These are phyloP conservation scores for Talaromyces verruculosus DNA, from an alignment of 2,329 filamentous ascomycete species.

Conservation along the genomic window DNA sequence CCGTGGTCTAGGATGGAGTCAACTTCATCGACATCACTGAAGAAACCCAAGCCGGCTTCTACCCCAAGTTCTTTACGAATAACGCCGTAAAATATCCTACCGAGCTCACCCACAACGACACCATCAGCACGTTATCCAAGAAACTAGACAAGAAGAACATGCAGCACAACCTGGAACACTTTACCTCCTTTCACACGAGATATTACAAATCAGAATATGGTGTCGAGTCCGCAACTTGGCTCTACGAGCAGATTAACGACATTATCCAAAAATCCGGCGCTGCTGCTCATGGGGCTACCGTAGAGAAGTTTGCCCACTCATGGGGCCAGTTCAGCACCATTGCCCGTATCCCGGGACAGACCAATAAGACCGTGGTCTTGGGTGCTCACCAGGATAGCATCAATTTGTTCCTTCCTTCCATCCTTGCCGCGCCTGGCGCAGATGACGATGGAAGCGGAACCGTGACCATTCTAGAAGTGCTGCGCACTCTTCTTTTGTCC, in stretches of 20 bases:
- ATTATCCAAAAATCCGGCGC: slow-evolving; percentile 72
- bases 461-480: slow-evolving; percentile 89
- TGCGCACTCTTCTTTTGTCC: slow-evolving; percentile 76
- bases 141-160: slow-evolving; percentile 74
- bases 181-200: slow-evolving; percentile 60
- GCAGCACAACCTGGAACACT: slow-evolving; percentile 71
- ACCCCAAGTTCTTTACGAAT: slow-evolving; percentile 44
- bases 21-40: slow-evolving; percentile 96
- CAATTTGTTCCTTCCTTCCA: slow-evolving; percentile 82
- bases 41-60: slow-evolving; percentile 59
- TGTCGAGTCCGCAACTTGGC: slow-evolving; percentile 82
- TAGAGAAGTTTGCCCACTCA: slow-evolving; percentile 72
- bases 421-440: slow-evolving; percentile 85
- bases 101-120: slow-evolving; percentile 63
- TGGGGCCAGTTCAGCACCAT: slow-evolving; percentile 94
- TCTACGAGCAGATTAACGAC: slow-evolving; percentile 70
- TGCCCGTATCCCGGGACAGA: slow-evolving; percentile 83
- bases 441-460: slow-evolving; percentile 93
- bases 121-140: slow-evolving; percentile 65
- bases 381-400: slow-evolving; percentile 95
- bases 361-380: slow-evolving; percentile 79
- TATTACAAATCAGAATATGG: slow-evolving; percentile 65
- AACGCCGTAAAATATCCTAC: slow-evolving; percentile 63
- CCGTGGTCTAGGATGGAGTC: slow-evolving; percentile 64
- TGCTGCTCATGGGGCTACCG: slow-evolving; percentile 63